A percentile compares a stretch with the other conserved stretches of the same genome.
phyloP scores from a whole-genome alignment of 2,329 filamentous ascomycete species.

The Diaporthe sp. region DNA sequence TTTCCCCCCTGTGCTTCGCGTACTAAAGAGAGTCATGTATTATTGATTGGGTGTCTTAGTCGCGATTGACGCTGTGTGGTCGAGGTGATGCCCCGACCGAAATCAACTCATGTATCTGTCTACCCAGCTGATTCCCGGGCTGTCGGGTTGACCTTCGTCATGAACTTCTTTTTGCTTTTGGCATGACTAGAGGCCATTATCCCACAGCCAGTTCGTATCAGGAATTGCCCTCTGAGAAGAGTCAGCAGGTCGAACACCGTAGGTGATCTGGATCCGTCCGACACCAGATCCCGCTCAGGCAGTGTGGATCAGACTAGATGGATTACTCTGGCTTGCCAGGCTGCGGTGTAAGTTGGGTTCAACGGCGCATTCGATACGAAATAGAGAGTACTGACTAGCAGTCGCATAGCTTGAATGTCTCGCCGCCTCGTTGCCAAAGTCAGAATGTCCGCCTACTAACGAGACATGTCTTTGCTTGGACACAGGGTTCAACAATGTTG shows the following conservation, averaged over 20 bases:
- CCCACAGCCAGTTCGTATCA: background rate
- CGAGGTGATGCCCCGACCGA: background rate
- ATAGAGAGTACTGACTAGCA: background rate
- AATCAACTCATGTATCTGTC: background rate
- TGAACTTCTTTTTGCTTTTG: background rate
- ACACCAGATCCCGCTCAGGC: background rate
- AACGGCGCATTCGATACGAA: background rate
- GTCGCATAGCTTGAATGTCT: slow-evolving; percentile 4
- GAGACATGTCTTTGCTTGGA: slow-evolving; percentile 32
- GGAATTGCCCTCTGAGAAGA: background rate
- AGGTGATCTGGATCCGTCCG: background rate
- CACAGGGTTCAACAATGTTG: background rate
- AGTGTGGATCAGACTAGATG: background rate
- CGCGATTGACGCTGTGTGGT: no score
- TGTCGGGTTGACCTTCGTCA: background rate
- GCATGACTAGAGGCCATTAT: background rate
- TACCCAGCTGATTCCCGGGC: background rate
- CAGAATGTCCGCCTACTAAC: slow-evolving; percentile 17
- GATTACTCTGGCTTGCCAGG: background rate
- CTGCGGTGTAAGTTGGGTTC: slow-evolving; percentile 12
- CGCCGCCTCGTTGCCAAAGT: background rate
- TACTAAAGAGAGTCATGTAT: background rate
- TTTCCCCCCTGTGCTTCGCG: background rate
- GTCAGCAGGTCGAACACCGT: background rate
- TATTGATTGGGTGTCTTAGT: background rate